Evolutionary conservation across 2,329 filamentous ascomycete species (phyloP), one percentile per base, ranked within the genome.

Genomic region (Chalaropsis thielavioides): DNA sequence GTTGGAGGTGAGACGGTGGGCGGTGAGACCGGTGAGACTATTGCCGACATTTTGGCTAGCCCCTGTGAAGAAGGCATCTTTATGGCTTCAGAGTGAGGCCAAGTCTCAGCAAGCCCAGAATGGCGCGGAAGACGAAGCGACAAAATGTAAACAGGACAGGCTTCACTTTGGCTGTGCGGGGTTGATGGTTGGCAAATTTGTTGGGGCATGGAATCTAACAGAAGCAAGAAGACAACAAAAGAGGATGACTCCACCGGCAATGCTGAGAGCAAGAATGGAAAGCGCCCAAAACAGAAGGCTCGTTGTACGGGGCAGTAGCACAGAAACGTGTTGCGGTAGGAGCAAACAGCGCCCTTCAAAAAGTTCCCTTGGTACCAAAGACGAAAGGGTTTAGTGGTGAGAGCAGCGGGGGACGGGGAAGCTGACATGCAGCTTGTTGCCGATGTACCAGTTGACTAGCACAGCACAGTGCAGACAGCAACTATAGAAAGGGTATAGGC

Each of bases 1-100:
- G 58, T 61, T 41, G 43, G 27, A 40, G 63, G 44, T 44, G 59
- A 61, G 31, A 31, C 40, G 17, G 15, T 62, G 11, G 63, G 63
- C 38, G 61, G 56, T 27, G 46, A 49, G 19, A 58, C 51, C 19
- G 61, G 56, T 27, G 46, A 49, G 27, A 58, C 51, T 35, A 31
- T 22, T 43, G 38, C 35, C 24, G 19, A 2, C 62, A 59, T 64
- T 41, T 64, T 64, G 22, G 38, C n/a, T 22, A 31, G 31, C 5
- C 10, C n/a, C 41, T 38, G 17, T 58, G 27, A 38, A 58, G 54
- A 35, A 58, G 54, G n/a, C 24, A 58, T 31, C 3, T 58, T 19
- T 8, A 38, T 58, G 54, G 54, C 54, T 58, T 38, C 54, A n/a
- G 54, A 31, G 24, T 35, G 54, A 38, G 13, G 31, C 54, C 17